Evolutionary conservation across 768 basidiomycete species (phyloP), one percentile per base, ranked within the genome.

Genomic region (Cytidiella melzeri): DNA sequence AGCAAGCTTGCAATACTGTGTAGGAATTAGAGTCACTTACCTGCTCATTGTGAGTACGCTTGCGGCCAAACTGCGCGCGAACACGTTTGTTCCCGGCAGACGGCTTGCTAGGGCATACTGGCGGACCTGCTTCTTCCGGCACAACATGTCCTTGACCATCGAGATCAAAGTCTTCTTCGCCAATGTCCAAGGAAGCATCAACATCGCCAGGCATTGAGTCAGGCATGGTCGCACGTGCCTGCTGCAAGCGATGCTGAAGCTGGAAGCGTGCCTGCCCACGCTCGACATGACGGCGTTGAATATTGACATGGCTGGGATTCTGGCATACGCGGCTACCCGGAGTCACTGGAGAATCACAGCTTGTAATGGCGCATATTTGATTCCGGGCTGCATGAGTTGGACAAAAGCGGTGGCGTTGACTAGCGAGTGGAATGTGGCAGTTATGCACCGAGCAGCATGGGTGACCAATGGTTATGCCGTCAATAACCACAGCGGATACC

Each of bases 11-110:
- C n/a, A n/a, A n/a, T n/a, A 54, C 51, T n/a, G 51, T 47, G 0
- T 57, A 57, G 39, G 48, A 55, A 11, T 45, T 30, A 39, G 58
- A 18, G 38, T 65, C 63, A 6, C 56, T 34, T 2, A 62, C 49
- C 38, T 62, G 51, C 43, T 62, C 60, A 25, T 61, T 61, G 47
- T 62, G 60, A 0, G 57, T 24, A 48, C 56, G 50, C 59, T 60
- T 12, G 47, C 61, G 44, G 18, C 45, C 56, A 57, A 64, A 64
- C 11, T 6, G 3, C 2, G 40, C 38, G 0, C 21, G 12, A 10
- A 43, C n/a, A n/a, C n/a, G n/a, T n/a, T n/a, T n/a, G n/a, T n/a
- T n/a, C n/a, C n/a, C n/a, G n/a, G n/a, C n/a, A n/a, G n/a, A n/a
- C n/a, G n/a, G n/a, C n/a, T n/a, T n/a, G n/a, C n/a, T n/a, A n/a